These are phyloP conservation scores for Isabelozyma gotoi DNA, from an alignment of 805 yeast genomes.

Conservation along the genomic window DNA sequence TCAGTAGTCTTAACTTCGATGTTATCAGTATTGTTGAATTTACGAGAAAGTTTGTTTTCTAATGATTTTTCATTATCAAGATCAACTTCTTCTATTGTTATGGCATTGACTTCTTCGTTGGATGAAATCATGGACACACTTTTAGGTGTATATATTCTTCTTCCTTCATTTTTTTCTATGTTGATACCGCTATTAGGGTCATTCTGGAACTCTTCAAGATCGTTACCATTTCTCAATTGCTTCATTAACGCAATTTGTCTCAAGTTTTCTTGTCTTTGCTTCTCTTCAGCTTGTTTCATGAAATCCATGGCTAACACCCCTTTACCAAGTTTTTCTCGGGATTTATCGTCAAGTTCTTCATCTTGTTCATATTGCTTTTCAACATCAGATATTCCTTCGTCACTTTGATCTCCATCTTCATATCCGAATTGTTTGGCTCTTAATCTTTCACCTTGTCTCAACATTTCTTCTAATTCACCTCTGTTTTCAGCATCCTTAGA, in stretches of 20 bases:
- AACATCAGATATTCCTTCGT: constrained; percentile 50
- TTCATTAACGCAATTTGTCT: constrained; percentile 52
- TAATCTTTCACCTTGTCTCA: constrained; percentile 79
- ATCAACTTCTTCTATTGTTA: constrained; percentile 43
- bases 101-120: constrained; percentile 32
- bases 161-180: constrained; percentile 63
- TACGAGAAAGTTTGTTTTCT: constrained; percentile 35
- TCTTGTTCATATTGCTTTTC: constrained; percentile 38
- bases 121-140: constrained; percentile 41
- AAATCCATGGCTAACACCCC: constrained; percentile 94
- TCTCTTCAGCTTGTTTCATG: constrained; percentile 86
- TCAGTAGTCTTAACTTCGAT: constrained; percentile 3
- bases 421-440: constrained; percentile 70
- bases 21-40: constrained; percentile 16
- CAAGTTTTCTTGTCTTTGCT: constrained; percentile 58
- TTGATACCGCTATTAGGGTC: constrained; percentile 45
- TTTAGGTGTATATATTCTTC: constrained; percentile 75
- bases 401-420: constrained; percentile 54
- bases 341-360: constrained; percentile 34
- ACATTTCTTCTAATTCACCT: constrained; percentile 92
- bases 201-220: constrained; percentile 35
- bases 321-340: constrained; percentile 58
- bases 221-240: constrained; percentile 43
- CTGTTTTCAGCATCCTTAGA: constrained; percentile 82
- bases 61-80: constrained; percentile 52